A percentile compares a stretch with the other conserved stretches of the same genome.
Conservation (phyloP, 306 rosid genomes). For the Malus sieversii region DNA sequence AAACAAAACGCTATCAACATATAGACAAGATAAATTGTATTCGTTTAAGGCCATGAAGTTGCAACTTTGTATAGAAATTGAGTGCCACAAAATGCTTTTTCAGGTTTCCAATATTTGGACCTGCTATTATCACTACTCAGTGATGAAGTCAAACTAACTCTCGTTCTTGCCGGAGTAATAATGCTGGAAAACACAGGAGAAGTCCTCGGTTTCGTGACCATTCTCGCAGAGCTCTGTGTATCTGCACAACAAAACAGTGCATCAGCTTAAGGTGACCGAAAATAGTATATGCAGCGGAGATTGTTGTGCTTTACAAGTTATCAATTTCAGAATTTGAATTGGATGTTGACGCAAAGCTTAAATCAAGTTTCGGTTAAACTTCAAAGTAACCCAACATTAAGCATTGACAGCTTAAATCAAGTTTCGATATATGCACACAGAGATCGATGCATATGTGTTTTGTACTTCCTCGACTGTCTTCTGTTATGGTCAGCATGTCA, state of each 20-base stretch:
- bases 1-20: not conserved
- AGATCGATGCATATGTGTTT: too few species aligned
- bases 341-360: too few species aligned
- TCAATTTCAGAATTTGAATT: too few species aligned
- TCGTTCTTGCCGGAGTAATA: constrained; percentile 61
- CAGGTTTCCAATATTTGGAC: not conserved
- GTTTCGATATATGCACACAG: too few species aligned
- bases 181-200: constrained; percentile 77
- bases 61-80: not conserved
- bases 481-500: too few species aligned
- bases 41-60: not conserved
- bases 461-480: too few species aligned
- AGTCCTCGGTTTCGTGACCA: constrained; percentile 62
- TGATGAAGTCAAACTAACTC: constrained; percentile 2
- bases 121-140: not conserved
- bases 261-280: not conserved
- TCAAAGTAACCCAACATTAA: too few species aligned
- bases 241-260: constrained; percentile 31
- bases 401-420: too few species aligned
- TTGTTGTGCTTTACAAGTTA: too few species aligned
- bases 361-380: too few species aligned
- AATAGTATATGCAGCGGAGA: too few species aligned
- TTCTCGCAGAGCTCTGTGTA: constrained; percentile 53
- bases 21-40: not conserved
- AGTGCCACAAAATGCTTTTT: not conserved